Base-by-base conservation (phyloP, 2,329 filamentous ascomycete species). In the Harringtonia aguacate region DNA sequence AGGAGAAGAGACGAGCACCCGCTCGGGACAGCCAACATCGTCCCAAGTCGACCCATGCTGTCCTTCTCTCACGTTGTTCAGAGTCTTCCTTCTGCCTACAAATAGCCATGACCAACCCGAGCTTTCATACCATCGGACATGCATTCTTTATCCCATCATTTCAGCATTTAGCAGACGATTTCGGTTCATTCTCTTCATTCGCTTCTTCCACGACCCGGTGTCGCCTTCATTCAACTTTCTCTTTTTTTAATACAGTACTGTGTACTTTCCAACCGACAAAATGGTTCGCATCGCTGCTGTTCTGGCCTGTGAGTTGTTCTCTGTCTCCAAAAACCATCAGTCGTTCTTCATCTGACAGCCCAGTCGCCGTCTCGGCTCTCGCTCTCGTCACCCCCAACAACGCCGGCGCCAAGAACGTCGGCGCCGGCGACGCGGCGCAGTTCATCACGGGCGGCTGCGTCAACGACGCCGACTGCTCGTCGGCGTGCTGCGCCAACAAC, bases 371-470 rank as follows among this genome's bases (percentile, higher is more conserved):
- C 39, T 46, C 53, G 20, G 49, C 51, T 36, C 43, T 54, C 27
- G 55, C 57, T 8, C 44, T 48, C 13, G 53, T 58, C 43, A 54
- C 53, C 4, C 57, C 57, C 44, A 61, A 61, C 52, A 54, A 54
- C 39, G 55, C 56, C 12, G 58, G 58, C 20, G 56, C 58, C 29
- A 53, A 51, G 43, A 54, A 57, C 44, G 58, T 61, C 36, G 58
- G 58, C 21, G 41, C 40, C 34, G 58, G 55, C 17, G 49, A 55
- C 27, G 54, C 46, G 27, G 18, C 40, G 28, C 58, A 61, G 52
- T 61, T 60, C 51, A 60, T 56, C 52, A 61, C 58, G 7, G 57
- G 58, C 41, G 58, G 58, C n/a, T 61, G 58, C 36, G 55, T 59
- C 40, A 51, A 46, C 50, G 46, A 57, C 39, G 54, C 56, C 39